A percentile compares a stretch with the other conserved stretches of the same genome.
Conservation (phyloP, 2,329 filamentous ascomycete species). For the Xylariales sp. region DNA sequence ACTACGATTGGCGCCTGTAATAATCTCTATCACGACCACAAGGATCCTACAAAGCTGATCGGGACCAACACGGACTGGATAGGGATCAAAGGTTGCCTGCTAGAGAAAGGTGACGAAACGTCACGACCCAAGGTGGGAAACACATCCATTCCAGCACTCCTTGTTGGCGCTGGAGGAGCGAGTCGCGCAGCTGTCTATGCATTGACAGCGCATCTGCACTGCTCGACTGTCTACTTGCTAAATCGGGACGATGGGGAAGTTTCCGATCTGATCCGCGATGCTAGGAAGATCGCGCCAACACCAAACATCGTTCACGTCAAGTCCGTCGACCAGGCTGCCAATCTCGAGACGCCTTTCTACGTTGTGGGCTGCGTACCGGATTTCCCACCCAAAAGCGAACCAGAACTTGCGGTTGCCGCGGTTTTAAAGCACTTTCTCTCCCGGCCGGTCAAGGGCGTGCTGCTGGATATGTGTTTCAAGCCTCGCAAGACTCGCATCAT, state of each 20-base stretch:
- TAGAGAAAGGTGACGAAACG: constrained; percentile 1
- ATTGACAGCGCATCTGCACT: neutral
- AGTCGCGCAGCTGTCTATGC: constrained; percentile 3
- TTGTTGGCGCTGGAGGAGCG: constrained; percentile 2
- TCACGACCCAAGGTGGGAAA: neutral
- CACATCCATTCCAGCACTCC: neutral
- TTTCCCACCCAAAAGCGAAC: neutral
- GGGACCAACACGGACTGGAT: constrained; percentile 6
- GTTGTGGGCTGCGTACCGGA: constrained; percentile 1
- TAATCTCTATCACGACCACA: neutral
- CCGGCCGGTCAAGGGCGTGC: neutral
- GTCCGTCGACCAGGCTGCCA: neutral
- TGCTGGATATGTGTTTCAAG: constrained; percentile 7
- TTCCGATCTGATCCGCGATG: neutral
- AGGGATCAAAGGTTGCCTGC: constrained; percentile 2
- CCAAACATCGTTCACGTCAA: constrained; percentile 1
- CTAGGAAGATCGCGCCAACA: neutral
- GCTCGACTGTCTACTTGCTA: neutral
- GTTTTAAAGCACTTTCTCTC: neutral
- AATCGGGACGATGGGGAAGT: constrained; percentile 2
- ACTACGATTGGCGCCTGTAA: constrained; percentile 2
- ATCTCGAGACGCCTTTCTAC: neutral
- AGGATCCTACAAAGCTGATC: neutral
- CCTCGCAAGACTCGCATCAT: neutral
- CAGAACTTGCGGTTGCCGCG: neutral